Base-by-base conservation (phyloP, 2,329 filamentous ascomycete species). In the Exophiala bonariae region DNA sequence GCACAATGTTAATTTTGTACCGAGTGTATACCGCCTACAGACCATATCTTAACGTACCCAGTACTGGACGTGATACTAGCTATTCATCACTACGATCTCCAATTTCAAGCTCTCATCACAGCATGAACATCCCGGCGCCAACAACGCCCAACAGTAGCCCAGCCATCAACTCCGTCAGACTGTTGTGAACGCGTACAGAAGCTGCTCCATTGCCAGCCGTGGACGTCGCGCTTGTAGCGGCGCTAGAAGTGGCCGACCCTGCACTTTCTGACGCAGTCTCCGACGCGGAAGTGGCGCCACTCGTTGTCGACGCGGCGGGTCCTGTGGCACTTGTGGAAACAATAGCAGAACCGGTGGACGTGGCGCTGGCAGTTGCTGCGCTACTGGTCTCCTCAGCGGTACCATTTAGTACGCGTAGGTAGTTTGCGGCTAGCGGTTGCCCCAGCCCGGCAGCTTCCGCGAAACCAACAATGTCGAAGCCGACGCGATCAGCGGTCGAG, bases 401-500 rank as follows among this genome's bases (percentile, higher is more conserved):
- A 19, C 41, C 38, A 32, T 47, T 47, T 14, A 43, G 19, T 17
- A 60, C 49, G 36, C 66, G 66, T 31, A 72, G 66, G 51, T 63
- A 72, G 49, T 68, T 71, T 5, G 59, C 64, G 2, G 66, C 68
- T 17, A 70, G 20, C 1, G 64, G 60, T 2, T 47, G 37, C 7
- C 37, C 47, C 10, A 72, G 39, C 1, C 55, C 59, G 2, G 64
- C 55, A 2, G 63, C 66, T 1, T 47, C 36, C 3, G 65, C 53
- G 50, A 72, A 72, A 23, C 55, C 48, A 3, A 39, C 50, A 0
- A 65, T 50, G 37, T 71, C 60, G 47, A 71, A 72, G 9, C 61
- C 59, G 0, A 64, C 48, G 2, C 64, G 38, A 52, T 45, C 51
- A 46, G 58, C 54, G 13, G 52, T 56, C 2, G 56, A 49, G 5